Base-by-base conservation (phyloP, 768 basidiomycete genomes). In the Russula ochroleuca region DNA sequence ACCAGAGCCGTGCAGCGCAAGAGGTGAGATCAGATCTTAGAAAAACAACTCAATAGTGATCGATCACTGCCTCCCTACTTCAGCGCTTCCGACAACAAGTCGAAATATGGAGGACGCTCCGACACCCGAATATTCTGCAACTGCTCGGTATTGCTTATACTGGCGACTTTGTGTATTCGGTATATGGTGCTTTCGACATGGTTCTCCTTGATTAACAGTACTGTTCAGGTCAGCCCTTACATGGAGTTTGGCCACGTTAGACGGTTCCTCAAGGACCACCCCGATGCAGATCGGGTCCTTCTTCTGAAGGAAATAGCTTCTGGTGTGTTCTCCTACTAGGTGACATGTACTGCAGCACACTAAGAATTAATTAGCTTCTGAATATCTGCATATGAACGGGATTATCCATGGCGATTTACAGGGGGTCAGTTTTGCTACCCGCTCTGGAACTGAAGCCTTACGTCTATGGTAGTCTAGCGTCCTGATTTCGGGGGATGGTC, bases 41-140 rank as follows among this genome's bases (percentile, higher is more conserved):
- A 28, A 14, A 13, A 40, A 7, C 15, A 7, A 23, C 17, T 14
- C 7, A 17, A 28, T 41, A 13, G 35, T 17, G 13, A 25, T 23
- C 8, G 40, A 59, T 13, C 45, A 2, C 41, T 25, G 5, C 21
- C n/a, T n/a, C n/a, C 21, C 21, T 13, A 10, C 25, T 23, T 41
- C 40, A 67, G 66, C 59, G 65, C 35, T 67, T 67, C 35, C 38
- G 17, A 33, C 35, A 55, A 47, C 65, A 67, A 17, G 66, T 67
- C 10, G 66, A 67, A 47, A 66, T 61, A 51, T 67, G 66, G 66
- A 67, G 65, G 59, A 38, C 57, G 8, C 50, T 67, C 14, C 53
- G 52, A 37, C 66, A 67, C 38, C 55, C 59, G 13, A 67, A 67
- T 43, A 62, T 67, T 15, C 28, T 63, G 31, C 55, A 38, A 35